Percentiles rank a stretch among this genome's conserved stretches.
These are phyloP conservation scores for Colletotrichum musae DNA, from an alignment of 2,329 filamentous ascomycete genomes.

Conservation along the genomic window DNA sequence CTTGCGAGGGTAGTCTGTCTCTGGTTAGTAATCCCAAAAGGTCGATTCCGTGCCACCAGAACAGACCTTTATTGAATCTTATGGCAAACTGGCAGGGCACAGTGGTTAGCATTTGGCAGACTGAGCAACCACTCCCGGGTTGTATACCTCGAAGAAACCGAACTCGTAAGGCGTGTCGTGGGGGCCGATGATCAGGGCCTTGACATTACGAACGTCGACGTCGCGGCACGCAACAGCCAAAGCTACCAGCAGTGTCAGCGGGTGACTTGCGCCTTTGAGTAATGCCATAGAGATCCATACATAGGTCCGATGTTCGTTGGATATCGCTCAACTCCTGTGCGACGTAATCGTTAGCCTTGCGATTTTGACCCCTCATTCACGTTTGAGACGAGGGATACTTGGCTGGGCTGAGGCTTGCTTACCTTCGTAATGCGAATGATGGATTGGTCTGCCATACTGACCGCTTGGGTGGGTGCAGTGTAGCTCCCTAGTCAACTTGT, in stretches of 20 bases:
- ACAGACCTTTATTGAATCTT: slow-evolving; percentile 79
- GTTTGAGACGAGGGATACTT: slow-evolving; percentile 7
- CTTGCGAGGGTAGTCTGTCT: slow-evolving; percentile 85
- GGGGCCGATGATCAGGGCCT: slow-evolving; percentile 90
- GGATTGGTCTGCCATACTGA: slow-evolving; percentile 83
- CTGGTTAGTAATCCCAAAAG: slow-evolving; percentile 8
- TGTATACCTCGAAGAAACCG: slow-evolving; percentile 90
- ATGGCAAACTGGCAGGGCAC: slow-evolving; percentile 74
- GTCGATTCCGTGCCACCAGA: neutral
- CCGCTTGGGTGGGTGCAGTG: slow-evolving; percentile 28
- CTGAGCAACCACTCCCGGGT: no score
- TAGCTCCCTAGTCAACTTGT: slow-evolving; percentile 10
- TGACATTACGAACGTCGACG: slow-evolving; percentile 88
- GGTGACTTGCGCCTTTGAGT: slow-evolving; percentile 7
- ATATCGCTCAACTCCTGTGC: slow-evolving; percentile 87
- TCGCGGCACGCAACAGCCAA: slow-evolving; percentile 91
- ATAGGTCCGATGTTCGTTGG: slow-evolving; percentile 86
- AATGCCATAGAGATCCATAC: slow-evolving; percentile 63
- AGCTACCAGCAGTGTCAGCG: slow-evolving; percentile 62
- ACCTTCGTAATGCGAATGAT: slow-evolving; percentile 91
- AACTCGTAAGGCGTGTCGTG: slow-evolving; percentile 97
- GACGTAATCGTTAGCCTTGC: slow-evolving; percentile 28
- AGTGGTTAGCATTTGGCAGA: slow-evolving; percentile 46
- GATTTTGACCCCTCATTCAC: slow-evolving; percentile 19
- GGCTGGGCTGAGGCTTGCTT: slow-evolving; percentile 48